phyloP scores from a whole-genome alignment of 306 rosid genomes.

The Aeschynomene evenia region DNA sequence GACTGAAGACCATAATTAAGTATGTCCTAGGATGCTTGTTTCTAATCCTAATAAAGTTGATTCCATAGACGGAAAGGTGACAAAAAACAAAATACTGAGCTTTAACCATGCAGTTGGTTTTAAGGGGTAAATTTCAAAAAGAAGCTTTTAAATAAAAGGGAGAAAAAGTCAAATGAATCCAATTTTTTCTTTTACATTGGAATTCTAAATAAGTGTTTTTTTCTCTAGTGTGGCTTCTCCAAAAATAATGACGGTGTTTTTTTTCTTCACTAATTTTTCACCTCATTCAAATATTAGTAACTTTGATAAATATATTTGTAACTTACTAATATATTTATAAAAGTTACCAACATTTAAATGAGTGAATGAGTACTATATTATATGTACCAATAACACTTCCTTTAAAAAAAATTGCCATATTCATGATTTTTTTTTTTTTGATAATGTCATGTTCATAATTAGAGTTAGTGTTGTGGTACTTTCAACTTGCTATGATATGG shows the following conservation, averaged over 20 bases:
- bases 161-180: constrained; percentile 41
- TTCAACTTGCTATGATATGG: constrained; percentile 3
- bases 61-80: constrained; percentile 11
- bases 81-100: constrained; percentile 20
- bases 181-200: constrained; percentile 33
- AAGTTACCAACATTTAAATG: too few relatives aligned
- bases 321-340: too few relatives aligned
- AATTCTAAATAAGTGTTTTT: constrained; percentile 28
- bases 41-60: constrained; percentile 20
- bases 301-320: too few relatives aligned
- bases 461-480: constrained; percentile 34
- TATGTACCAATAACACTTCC: too few relatives aligned
- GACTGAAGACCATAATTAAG: constrained; percentile 29
- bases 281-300: too few relatives aligned
- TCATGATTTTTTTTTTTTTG: too few relatives aligned
- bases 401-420: too few relatives aligned
- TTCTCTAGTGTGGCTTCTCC: not conserved
- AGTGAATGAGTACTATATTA: too few relatives aligned
- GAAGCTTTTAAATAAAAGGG: constrained; percentile 36
- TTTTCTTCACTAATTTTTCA: too few relatives aligned
- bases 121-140: constrained; percentile 20
- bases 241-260: too few relatives aligned
- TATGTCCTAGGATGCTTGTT: constrained; percentile 46
- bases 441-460: too few relatives aligned
- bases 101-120: constrained; percentile 4